These are phyloP conservation scores for Tylopilus plumbeoviolaceoides DNA, from an alignment of 768 basidiomycete species.

Conservation along the genomic window DNA sequence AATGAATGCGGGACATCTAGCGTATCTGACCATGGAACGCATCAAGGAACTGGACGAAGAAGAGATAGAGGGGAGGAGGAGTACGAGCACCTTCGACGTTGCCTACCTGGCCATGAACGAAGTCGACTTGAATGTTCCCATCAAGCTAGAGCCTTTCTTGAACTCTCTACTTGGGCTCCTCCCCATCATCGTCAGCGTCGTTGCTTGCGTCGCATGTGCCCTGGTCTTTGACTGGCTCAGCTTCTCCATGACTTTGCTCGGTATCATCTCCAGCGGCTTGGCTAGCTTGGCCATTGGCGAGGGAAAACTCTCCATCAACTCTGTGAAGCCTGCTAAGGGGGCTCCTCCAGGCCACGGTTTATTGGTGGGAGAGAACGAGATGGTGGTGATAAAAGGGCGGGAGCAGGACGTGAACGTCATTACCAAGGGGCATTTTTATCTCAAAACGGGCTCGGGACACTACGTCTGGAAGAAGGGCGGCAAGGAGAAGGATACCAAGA, in stretches of 20 bases:
- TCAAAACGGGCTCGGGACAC: constrained; percentile 8
- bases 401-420: constrained; percentile 27
- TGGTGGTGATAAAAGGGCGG: constrained; percentile 28
- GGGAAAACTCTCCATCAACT: constrained; percentile 15
- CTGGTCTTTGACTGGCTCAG: constrained; percentile 27
- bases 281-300: constrained; percentile 24
- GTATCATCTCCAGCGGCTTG: constrained; percentile 30
- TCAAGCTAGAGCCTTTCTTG: not conserved
- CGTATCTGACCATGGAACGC: constrained; percentile 20
- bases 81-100: not conserved
- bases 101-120: not conserved
- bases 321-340: constrained; percentile 13
- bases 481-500: too few species aligned
- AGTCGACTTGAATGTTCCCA: not conserved
- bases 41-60: constrained; percentile 1
- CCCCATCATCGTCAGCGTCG: constrained; percentile 25
- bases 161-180: constrained; percentile 18
- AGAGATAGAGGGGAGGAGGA: not conserved
- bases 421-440: constrained; percentile 27
- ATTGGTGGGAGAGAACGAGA: constrained; percentile 11
- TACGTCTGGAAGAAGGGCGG: not conserved
- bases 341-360: constrained; percentile 30
- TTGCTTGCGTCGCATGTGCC: constrained; percentile 22
- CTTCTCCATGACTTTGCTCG: constrained; percentile 30
- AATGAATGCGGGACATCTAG: constrained; percentile 28